A percentile compares a stretch with the other conserved stretches of the same genome.
Evolutionary conservation across 1,284 basidiomycete genomes (phyloP).

Genomic region (Coniferiporia sulphurascens): DNA sequence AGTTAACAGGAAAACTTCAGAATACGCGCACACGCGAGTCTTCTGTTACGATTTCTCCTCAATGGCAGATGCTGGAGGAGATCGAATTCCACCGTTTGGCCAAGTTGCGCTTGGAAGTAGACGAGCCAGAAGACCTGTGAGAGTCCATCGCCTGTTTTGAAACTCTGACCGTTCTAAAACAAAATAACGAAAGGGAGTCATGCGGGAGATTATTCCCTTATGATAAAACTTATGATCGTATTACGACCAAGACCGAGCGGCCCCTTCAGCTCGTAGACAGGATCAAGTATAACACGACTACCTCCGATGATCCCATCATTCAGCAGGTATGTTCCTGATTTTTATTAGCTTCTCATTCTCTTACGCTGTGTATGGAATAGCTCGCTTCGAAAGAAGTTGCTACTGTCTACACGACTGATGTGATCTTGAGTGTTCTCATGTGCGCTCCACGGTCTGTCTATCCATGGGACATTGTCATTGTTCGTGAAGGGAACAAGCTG

Average conservation of each 20-base stretch:
- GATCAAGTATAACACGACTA: conserved; percentile 96
- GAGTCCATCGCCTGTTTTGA: conserved; percentile 29
- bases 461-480: conserved; percentile 98
- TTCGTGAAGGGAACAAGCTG: conserved; percentile 88
- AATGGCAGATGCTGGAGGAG: conserved; percentile 95
- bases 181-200: conserved; percentile 51
- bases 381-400: conserved; percentile 76
- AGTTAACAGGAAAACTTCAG: conserved; percentile 34
- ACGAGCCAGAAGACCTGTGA: conserved; percentile 84
- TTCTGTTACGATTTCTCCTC: conserved; percentile 87
- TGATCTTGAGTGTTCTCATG: conserved; percentile 96
- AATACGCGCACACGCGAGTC: conserved; percentile 89
- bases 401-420: conserved; percentile 91
- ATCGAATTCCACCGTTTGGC: conserved; percentile 93
- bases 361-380: conserved; percentile 35
- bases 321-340: conserved; percentile 54
- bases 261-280: conserved; percentile 91
- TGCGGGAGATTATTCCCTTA: conserved; percentile 92
- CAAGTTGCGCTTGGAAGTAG: conserved; percentile 91
- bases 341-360: conserved; percentile 9
- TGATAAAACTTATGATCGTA: conserved; percentile 93
- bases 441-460: conserved; percentile 92
- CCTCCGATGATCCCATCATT: conserved; percentile 95
- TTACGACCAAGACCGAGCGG: conserved; percentile 90
- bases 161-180: conserved; percentile 1